Evolutionary conservation across 139 green algal species (phyloP).

Genomic region (Diplosphaera chodatii): DNA sequence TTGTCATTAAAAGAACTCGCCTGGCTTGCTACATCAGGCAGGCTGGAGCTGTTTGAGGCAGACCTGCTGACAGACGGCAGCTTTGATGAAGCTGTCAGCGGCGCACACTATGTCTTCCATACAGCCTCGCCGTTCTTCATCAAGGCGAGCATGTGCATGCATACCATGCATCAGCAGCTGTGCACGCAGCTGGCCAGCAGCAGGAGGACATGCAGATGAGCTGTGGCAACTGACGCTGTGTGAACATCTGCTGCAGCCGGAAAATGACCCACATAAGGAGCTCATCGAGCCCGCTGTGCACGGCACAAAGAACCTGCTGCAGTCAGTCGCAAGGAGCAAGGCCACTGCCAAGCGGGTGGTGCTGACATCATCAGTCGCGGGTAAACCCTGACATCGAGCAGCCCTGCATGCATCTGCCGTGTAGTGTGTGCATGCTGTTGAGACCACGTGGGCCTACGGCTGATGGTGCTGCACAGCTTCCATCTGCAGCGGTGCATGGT

Average conservation of each 20-base stretch:
- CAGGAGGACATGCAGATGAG: too few species aligned
- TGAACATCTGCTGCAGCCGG: too few species aligned
- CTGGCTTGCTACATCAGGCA: slow-evolving; percentile 7
- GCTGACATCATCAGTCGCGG: slow-evolving; percentile 62
- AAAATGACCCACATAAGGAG: slow-evolving; percentile 17
- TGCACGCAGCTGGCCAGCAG: slow-evolving; percentile 11
- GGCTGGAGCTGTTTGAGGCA: slow-evolving; percentile 15
- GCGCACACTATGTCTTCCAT: slow-evolving; percentile 65
- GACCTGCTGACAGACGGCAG: slow-evolving; percentile 30
- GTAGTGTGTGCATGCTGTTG: not conserved
- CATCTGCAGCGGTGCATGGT: slow-evolving; percentile 22
- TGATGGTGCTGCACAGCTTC: too few species aligned
- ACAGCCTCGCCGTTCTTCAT: slow-evolving; percentile 62
- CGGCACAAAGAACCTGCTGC: slow-evolving; percentile 54
- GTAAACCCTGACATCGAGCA: slow-evolving; percentile 20
- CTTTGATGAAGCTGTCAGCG: slow-evolving; percentile 42
- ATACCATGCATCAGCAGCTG: not conserved
- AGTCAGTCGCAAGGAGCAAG: slow-evolving; percentile 30
- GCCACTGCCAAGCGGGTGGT: slow-evolving; percentile 40
- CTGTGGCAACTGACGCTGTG: slow-evolving; percentile 1
- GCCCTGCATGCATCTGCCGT: not conserved
- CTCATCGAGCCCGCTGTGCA: slow-evolving; percentile 58
- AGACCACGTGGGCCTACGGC: not conserved
- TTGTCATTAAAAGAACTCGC: too few species aligned
- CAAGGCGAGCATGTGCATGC: slow-evolving; percentile 11